Percentiles rank a stretch among this genome's conserved stretches.
These are phyloP conservation scores for Entomortierella parvispora DNA, from an alignment of 192 early-diverging fungal species.

Conservation along the genomic window DNA sequence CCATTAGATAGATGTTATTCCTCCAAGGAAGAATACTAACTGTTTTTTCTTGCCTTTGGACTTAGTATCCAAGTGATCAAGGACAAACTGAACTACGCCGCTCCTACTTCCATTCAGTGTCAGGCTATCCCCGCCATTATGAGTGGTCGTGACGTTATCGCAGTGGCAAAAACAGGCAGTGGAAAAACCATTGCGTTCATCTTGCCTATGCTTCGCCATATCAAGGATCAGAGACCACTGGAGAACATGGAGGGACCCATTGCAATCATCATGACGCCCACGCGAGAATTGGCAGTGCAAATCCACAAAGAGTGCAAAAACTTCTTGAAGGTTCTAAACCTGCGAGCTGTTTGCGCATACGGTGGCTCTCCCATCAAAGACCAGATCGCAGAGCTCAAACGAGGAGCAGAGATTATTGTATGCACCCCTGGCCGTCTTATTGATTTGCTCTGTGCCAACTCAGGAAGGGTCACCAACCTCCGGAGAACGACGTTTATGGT, in stretches of 20 bases:
- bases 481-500: conserved; percentile 93
- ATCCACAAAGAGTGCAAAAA: conserved; percentile 93
- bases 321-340: conserved; percentile 87
- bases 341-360: conserved; percentile 90
- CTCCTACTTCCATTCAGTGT: conserved; percentile 90
- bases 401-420: conserved; percentile 91
- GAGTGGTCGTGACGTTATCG: conserved; percentile 95
- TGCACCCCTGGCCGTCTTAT: conserved; percentile 94
- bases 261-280: conserved; percentile 91
- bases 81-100: conserved; percentile 81
- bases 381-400: conserved; percentile 89
- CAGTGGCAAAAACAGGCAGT: conserved; percentile 93
- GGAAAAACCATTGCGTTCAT: conserved; percentile 96
- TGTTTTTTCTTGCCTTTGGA: background rate
- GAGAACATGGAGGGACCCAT: conserved; percentile 86
- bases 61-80: conserved; percentile 77
- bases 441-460: conserved; percentile 88
- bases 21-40: background rate
- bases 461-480: conserved; percentile 88
- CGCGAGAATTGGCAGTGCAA: conserved; percentile 92
- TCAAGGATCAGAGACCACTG: conserved; percentile 87
- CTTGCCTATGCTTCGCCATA: conserved; percentile 94
- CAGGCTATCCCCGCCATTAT: conserved; percentile 97
- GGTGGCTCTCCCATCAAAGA: conserved; percentile 89
- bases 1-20: background rate